A percentile compares a stretch with the other conserved stretches of the same genome.
Evolutionary conservation across 1,139 yeast species (phyloP).

Genomic region (Saccharomyces hybrid): DNA sequence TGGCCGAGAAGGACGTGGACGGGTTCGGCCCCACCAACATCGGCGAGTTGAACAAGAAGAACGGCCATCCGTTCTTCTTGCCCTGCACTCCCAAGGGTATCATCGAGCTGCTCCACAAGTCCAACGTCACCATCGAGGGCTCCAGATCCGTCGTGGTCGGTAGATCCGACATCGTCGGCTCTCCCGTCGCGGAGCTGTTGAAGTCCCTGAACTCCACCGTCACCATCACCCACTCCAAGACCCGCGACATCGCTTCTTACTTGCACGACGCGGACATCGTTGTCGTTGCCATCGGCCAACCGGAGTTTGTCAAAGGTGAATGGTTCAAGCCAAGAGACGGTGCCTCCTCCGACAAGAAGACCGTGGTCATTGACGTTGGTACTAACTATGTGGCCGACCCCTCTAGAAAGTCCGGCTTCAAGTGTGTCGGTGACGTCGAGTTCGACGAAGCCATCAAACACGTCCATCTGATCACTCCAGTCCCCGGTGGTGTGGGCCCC

Average conservation of each 20-base stretch:
- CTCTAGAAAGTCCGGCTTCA: constrained; percentile 71
- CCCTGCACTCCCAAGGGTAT: constrained; percentile 98
- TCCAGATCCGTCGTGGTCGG: constrained; percentile 91
- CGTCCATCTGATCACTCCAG: constrained; percentile 84
- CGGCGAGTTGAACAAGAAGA: constrained; percentile 85
- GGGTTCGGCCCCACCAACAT: constrained; percentile 88
- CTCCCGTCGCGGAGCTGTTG: constrained; percentile 80
- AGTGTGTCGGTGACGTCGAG: constrained; percentile 92
- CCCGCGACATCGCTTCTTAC: constrained; percentile 53
- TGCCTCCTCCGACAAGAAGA: constrained; percentile 47
- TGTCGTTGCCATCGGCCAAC: constrained; percentile 84
- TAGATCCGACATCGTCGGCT: constrained; percentile 92
- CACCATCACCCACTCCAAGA: constrained; percentile 60
- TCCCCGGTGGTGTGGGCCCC: constrained; percentile 99
- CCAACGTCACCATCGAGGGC: constrained; percentile 61
- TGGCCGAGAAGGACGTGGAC: constrained; percentile 82
- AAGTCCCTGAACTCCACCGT: constrained; percentile 79
- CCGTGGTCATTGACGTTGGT: constrained; percentile 92
- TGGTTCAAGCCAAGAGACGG: constrained; percentile 44
- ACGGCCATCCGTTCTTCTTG: constrained; percentile 75
- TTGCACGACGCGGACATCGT: constrained; percentile 78
- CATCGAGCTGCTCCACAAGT: constrained; percentile 61
- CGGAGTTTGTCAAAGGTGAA: constrained; percentile 75
- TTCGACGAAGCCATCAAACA: constrained; percentile 56
- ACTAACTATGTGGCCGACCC: constrained; percentile 79